phyloP scores from a whole-genome alignment of 257 asterid species.

The Ilex aquifolium region DNA sequence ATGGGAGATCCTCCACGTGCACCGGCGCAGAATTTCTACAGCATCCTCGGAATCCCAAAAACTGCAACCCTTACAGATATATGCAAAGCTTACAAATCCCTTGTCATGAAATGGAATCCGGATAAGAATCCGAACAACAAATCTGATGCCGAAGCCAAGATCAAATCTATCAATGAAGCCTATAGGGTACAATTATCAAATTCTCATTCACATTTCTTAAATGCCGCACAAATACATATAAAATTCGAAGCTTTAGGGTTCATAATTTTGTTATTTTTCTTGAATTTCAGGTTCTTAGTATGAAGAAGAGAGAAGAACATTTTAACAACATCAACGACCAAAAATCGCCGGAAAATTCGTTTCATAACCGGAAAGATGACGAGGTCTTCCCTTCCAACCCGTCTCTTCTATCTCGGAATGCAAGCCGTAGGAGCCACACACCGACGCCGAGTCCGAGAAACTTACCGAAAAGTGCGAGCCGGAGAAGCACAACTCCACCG shows the following conservation, averaged over 20 bases:
- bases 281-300: conserved; percentile 53
- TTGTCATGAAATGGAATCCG: conserved; percentile 68
- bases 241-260: no score
- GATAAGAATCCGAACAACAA: conserved; percentile 58
- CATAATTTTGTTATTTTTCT: not conserved
- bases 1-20: conserved; percentile 7
- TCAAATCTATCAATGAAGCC: conserved; percentile 73
- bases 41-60: not conserved
- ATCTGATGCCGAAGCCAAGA: conserved; percentile 58
- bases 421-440: conserved; percentile 39
- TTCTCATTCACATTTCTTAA: not conserved
- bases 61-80: conserved; percentile 33
- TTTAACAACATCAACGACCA: conserved; percentile 9
- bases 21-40: conserved; percentile 1
- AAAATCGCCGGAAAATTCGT: conserved; percentile 28
- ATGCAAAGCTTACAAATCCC: conserved; percentile 31
- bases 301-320: conserved; percentile 58
- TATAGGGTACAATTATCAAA: conserved; percentile 44
- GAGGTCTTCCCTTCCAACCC: conserved; percentile 64
- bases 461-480: conserved; percentile 19
- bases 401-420: conserved; percentile 56
- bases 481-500: conserved; percentile 22
- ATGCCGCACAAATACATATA: no score
- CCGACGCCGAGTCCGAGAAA: conserved; percentile 25
- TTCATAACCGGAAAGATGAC: conserved; percentile 10